Base-by-base conservation (phyloP, 371 early-diverging fungal species). In the Umbelopsis sp. region DNA sequence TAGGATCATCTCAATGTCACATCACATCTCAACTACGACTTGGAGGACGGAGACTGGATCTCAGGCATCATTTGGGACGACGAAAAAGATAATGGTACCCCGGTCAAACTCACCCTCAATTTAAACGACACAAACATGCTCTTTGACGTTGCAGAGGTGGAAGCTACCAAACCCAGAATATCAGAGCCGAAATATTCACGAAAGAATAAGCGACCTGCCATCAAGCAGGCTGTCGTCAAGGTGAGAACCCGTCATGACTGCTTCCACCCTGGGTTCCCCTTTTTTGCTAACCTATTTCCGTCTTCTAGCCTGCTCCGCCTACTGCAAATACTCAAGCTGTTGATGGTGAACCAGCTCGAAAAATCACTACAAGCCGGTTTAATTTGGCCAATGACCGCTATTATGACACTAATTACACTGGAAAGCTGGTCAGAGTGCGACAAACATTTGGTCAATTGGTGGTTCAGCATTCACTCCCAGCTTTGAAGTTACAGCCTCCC, bases 321-420 rank as follows among this genome's bases (percentile, higher is more conserved):
- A 48, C 45, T 24, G 25, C 46, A 10, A 44, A 25, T 65, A 16
- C 63, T 50, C 68, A 74, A 5, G 52, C 80, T 14, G 82, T 82
- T 0, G 86, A 85, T 44, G 79, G 74, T 0, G 87, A 84, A 65
- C 80, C 82, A 4, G 80, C 82, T 57, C 80, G 80, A 72, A 86
- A 88, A 62, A 72, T 86, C 20, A 84, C 82, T 35, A 73, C 90
- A 45, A 96, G 96, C 72, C 88, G 91, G 41, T 98, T 96, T 80
- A 99, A 99, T 77, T 76, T 99, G 32, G 97, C 99, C 0, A 95
- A 97, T 77, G 99, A 99, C 83, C 90, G 92, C 32, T 92, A 87
- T 69, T 99, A 99, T 78, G 96, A 93, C 35, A 87, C 91, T 1
- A 78, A 84, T 66, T 83, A 90, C 45, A 87, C 87, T 11, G 90